Conservation (phyloP, 129 eudicot genomes). For the Scalesia atractyloides region DNA sequence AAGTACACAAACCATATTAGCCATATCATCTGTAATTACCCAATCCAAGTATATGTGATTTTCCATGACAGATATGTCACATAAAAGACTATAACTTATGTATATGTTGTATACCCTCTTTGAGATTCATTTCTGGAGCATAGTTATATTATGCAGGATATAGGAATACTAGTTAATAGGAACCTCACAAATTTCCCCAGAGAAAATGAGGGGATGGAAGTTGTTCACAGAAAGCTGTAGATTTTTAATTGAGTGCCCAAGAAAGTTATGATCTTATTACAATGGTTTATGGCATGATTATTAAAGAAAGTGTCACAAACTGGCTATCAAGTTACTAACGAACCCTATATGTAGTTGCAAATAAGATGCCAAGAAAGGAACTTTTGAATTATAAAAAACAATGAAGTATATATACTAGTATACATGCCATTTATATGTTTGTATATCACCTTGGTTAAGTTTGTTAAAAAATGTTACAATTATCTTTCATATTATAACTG, state of each 20-base stretch:
- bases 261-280: neutral
- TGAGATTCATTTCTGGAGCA: neutral
- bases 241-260: neutral
- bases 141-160: neutral
- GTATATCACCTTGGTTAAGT: too few species aligned
- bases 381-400: too few species aligned
- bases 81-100: neutral
- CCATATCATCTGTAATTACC: too few species aligned
- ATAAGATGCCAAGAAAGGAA: too few species aligned
- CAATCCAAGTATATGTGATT: neutral
- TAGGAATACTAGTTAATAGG: neutral
- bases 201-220: neutral
- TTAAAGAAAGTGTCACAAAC: neutral
- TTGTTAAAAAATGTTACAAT: too few species aligned
- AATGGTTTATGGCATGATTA: conserved; percentile 6
- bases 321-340: neutral
- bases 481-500: too few species aligned
- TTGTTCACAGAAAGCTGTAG: neutral
- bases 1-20: too few species aligned
- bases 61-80: conserved; percentile 2
- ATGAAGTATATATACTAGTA: too few species aligned
- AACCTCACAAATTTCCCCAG: neutral
- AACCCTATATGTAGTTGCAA: too few species aligned
- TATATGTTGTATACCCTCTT: too few species aligned
- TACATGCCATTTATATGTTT: too few species aligned